phyloP scores from a whole-genome alignment of 306 rosid species.

The Pterocarpus santalinus region DNA sequence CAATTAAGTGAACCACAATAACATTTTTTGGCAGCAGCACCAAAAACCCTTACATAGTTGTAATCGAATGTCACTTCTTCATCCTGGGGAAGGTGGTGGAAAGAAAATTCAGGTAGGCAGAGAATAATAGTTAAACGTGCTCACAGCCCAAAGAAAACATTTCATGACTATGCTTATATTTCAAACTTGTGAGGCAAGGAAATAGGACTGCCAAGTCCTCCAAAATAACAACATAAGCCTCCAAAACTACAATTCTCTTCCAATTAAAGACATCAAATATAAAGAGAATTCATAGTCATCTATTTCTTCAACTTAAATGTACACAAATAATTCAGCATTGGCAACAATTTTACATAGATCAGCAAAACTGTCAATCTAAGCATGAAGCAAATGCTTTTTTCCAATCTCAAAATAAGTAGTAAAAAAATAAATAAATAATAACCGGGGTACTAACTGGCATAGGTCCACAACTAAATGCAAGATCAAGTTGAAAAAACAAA shows the following conservation, averaged over 20 bases:
- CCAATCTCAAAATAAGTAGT: background rate
- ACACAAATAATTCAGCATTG: background rate
- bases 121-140: conserved; percentile 34
- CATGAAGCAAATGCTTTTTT: conserved; percentile 10
- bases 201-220: conserved; percentile 36
- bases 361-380: conserved; percentile 29
- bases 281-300: conserved; percentile 12
- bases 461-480: conserved; percentile 5
- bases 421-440: background rate
- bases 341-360: conserved; percentile 33
- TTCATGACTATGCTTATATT: conserved; percentile 36
- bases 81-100: conserved; percentile 65
- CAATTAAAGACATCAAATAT: background rate
- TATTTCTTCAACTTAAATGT: conserved; percentile 35
- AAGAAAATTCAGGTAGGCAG: conserved; percentile 35
- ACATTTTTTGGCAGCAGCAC: conserved; percentile 99
- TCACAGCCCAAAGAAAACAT: conserved; percentile 39
- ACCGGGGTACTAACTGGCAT: background rate
- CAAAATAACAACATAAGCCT: background rate
- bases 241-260: background rate
- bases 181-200: conserved; percentile 28
- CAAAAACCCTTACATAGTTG: conserved; percentile 98
- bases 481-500: conserved; percentile 33
- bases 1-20: conserved; percentile 83
- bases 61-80: conserved; percentile 99